Base-by-base conservation (phyloP, 345 rosid genomes). In the Boechera divaricarpa region DNA sequence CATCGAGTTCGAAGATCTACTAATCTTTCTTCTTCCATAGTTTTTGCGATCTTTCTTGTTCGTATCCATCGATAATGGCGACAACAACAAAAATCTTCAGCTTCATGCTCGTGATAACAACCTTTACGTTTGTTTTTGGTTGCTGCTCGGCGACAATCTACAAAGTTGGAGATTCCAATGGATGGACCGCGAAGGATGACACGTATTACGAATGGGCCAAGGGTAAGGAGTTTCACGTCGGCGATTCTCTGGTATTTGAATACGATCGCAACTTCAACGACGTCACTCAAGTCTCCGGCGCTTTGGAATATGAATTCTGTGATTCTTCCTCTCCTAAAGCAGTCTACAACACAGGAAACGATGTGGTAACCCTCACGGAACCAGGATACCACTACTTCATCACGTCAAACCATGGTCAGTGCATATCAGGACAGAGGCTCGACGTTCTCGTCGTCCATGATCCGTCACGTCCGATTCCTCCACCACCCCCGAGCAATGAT, bases 151-250 rank as follows among this genome's bases (percentile, higher is more conserved):
- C 67, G 0, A 12, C 11, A 0, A n/a, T 24, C 6, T 62, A 62
- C 49, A 63, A 63, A 63, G 54, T 42, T 3, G 69, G 69, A 13
- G 54, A 12, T 7, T 62, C 67, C 12, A 16, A 62, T 11, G 35
- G 67, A 41, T 62, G 51, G 67, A 61, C 16, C 0, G n/a, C 48
- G 0, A 61, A 61, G 5, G 47, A 60, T 1, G 47, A 36, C 65
- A 36, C 0, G 10, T 60, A 60, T 10, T 0, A 2, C 13, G 0
- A 0, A 1, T 60, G 65, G 65, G 31, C 10, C 2, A 18, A 62
- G 11, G 4, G 0, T 42, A 62, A 28, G 8, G 68, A 44, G 15
- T 45, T 64, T 4, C 69, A 64, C n/a, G 55, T 64, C 0, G 52
- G 53, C 0, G 67, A 63, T 8, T 41, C 52, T 3, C 7, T 63